These are phyloP conservation scores for Aspergillus sp. DNA, from an alignment of 2,329 filamentous ascomycete species.

Conservation along the genomic window DNA sequence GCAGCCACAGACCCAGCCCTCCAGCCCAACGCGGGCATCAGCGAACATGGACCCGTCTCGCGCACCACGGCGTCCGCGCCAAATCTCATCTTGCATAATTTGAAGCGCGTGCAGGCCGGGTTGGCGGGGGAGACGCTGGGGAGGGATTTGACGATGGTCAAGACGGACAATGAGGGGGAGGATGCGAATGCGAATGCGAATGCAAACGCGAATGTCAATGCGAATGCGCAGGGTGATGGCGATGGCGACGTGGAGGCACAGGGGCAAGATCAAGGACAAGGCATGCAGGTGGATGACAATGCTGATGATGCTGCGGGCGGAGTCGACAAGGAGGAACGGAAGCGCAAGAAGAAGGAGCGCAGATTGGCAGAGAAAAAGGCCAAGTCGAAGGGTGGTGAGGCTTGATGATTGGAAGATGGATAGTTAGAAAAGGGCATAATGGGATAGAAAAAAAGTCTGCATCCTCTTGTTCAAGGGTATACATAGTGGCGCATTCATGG, in stretches of 20 bases:
- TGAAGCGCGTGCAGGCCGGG: constrained; percentile 39
- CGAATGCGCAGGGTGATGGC: too few relatives aligned
- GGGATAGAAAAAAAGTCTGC: background rate
- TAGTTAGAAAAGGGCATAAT: background rate
- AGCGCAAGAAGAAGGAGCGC: constrained; percentile 49
- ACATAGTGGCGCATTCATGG: background rate
- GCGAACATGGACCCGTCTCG: constrained; percentile 36
- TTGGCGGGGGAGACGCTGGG: constrained; percentile 36
- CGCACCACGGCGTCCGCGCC: constrained; percentile 34
- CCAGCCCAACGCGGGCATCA: constrained; percentile 38
- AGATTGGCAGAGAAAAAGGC: constrained; percentile 38
- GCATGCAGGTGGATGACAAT: constrained; percentile 17
- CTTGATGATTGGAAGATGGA: constrained; percentile 12
- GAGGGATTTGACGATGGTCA: constrained; percentile 32
- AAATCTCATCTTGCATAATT: constrained; percentile 37
- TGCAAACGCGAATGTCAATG: too few relatives aligned
- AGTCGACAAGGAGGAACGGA: constrained; percentile 46
- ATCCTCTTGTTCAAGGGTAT: constrained; percentile 3
- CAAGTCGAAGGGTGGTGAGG: constrained; percentile 25
- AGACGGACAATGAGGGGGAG: constrained; percentile 22
- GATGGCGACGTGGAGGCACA: constrained; percentile 8
- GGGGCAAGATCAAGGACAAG: constrained; percentile 34
- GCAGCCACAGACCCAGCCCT: constrained; percentile 35
- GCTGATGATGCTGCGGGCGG: constrained; percentile 10
- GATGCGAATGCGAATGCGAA: constrained; percentile 18